These are phyloP conservation scores for Ascochyta rabiei DNA, from an alignment of 2,329 filamentous ascomycete genomes.

Conservation along the genomic window DNA sequence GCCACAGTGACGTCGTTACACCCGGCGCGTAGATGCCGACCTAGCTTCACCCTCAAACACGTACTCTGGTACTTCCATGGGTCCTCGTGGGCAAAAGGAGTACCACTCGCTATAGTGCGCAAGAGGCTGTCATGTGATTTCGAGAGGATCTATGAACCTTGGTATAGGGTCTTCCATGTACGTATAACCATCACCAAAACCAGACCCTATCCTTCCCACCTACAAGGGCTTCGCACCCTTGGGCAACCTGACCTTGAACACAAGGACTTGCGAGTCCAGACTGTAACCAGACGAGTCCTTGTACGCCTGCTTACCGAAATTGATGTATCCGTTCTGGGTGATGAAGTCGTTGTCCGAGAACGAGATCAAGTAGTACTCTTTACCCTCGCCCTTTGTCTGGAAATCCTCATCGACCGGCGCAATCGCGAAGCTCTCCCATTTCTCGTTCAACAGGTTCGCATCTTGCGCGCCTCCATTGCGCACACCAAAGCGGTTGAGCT, in stretches of 20 bases:
- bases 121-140: too few species aligned
- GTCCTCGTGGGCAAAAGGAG: too few species aligned
- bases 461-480: conserved; percentile 71
- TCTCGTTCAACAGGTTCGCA: conserved; percentile 69
- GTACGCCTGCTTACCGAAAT: conserved; percentile 63
- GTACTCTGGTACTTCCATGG: too few species aligned
- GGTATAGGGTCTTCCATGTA: too few species aligned
- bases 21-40: background rate
- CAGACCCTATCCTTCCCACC: background rate
- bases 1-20: conserved; percentile 5
- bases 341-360: conserved; percentile 78
- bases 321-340: conserved; percentile 69
- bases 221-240: conserved; percentile 41
- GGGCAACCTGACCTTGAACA: conserved; percentile 64
- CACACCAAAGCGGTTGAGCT: conserved; percentile 69
- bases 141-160: too few species aligned
- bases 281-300: conserved; percentile 63
- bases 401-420: conserved; percentile 59
- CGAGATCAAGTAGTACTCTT: conserved; percentile 72
- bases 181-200: too few species aligned
- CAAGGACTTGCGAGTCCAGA: conserved; percentile 67
- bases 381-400: conserved; percentile 54
- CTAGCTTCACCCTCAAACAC: background rate
- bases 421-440: conserved; percentile 74
- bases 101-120: too few species aligned